Conservation (phyloP, 129 eudicot genomes). For the Tagetes patula region DNA sequence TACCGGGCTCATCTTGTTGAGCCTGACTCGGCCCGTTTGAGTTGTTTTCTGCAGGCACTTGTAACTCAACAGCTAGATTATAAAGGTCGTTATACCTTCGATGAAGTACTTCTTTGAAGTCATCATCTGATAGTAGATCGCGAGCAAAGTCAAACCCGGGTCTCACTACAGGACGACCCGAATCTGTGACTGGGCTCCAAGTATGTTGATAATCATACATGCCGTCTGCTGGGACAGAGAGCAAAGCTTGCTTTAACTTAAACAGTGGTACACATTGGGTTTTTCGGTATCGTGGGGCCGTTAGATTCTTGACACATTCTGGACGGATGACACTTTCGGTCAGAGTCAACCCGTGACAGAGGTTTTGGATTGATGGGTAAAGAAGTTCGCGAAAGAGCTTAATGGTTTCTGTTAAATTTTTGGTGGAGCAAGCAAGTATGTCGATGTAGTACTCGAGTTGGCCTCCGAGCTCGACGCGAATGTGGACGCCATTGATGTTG, state of each 20-base stretch:
- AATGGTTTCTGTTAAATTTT: constrained; percentile 70
- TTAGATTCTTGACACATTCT: constrained; percentile 70
- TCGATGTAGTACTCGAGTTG: constrained; percentile 62
- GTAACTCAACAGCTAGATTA: constrained; percentile 87
- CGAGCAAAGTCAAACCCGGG: constrained; percentile 80
- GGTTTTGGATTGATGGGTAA: constrained; percentile 75
- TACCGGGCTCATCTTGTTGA: constrained; percentile 42
- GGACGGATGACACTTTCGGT: constrained; percentile 76
- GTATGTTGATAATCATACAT: constrained; percentile 96
- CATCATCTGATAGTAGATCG: constrained; percentile 82
- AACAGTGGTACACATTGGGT: constrained; percentile 59
- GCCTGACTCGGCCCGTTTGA: constrained; percentile 31
- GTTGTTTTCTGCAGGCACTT: constrained; percentile 61
- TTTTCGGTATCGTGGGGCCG: constrained; percentile 78
- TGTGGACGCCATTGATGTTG: constrained; percentile 63
- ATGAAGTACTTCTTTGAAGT: constrained; percentile 85
- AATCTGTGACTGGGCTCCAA: constrained; percentile 68
- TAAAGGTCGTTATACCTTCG: constrained; percentile 80
- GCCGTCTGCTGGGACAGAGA: constrained; percentile 86
- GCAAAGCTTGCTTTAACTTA: constrained; percentile 70
- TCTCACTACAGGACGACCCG: constrained; percentile 45
- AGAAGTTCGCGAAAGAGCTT: constrained; percentile 73
- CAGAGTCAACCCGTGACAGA: constrained; percentile 59
- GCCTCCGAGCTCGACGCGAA: constrained; percentile 88
- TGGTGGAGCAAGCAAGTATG: constrained; percentile 81